Conservation (phyloP, 2,329 filamentous ascomycete genomes). For the Pseudocercospora fijiensis region DNA sequence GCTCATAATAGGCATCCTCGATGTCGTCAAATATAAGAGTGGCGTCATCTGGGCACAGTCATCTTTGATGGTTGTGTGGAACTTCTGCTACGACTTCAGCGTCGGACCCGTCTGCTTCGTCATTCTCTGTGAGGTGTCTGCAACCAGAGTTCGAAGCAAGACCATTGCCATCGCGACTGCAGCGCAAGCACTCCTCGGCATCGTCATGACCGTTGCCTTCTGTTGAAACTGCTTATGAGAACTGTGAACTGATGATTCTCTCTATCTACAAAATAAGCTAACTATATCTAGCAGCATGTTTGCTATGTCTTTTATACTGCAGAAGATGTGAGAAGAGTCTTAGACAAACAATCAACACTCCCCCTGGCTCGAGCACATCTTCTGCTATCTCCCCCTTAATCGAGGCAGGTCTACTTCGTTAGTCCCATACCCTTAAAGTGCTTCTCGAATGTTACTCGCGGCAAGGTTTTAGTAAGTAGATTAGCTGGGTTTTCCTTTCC, state of each 20-base stretch:
- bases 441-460: background rate
- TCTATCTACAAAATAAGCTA: background rate
- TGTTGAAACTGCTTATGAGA: conserved; percentile 34
- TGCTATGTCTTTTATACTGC: background rate
- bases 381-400: no score
- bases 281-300: background rate
- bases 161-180: conserved; percentile 43
- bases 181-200: conserved; percentile 43
- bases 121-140: conserved; percentile 41
- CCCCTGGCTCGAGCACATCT: no score
- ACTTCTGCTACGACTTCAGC: conserved; percentile 41
- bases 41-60: conserved; percentile 45
- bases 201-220: conserved; percentile 42
- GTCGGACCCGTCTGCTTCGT: conserved; percentile 44
- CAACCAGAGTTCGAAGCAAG: conserved; percentile 42
- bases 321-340: background rate
- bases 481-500: conserved; percentile 32
- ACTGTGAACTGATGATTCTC: background rate
- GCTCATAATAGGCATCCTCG: conserved; percentile 43
- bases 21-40: conserved; percentile 35
- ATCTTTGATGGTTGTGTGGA: conserved; percentile 40
- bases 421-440: no score
- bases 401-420: no score
- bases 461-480: conserved; percentile 1
- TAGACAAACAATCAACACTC: background rate